Base-by-base conservation (phyloP, 1,284 basidiomycete species). In the Fomitiporia mediterranea region DNA sequence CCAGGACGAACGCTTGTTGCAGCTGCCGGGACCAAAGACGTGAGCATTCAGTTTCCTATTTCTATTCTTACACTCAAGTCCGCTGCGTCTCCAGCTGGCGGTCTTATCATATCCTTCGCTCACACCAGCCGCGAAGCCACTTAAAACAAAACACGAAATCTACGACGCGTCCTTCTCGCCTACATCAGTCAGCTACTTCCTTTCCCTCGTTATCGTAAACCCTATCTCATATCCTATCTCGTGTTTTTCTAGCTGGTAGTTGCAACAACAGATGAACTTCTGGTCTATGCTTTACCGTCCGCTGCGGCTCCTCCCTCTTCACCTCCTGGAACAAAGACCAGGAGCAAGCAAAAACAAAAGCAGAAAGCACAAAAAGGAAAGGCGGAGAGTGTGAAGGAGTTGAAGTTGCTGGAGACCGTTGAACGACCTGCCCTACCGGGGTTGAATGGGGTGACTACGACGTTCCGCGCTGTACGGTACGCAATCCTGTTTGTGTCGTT, bases 401-500 rank as follows among this genome's bases (percentile, higher is more conserved):
- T 87, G 19, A 70, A 76, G 51, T 68, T 82, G 3, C 60, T 81
- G 40, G 70, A 76, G 39, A 78, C 77, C 2, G 66, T 89, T 23
- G 78, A 79, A 28, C 63, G 83, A 21, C 86, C 88, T 5, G 64
- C 71, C 9, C 71, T 79, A 35, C 67, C 79, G 4, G 78, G 78
- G 1, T 71, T 71, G 13, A 69, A 76, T 13, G 65, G 70, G 47
- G 76, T 75, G 9, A 80, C 50, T 13, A 51, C 84, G 53, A 81
- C 80, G 1, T 95, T 94, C 72, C 83, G 94, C 19, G 82, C 85
- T 11, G 87, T 80, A 25, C 83, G 84, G 85, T 87, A 63, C 53
- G 75, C 66, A 3, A 39, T 37, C 37, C 42, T 15, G 6, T 35
- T 30, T 27, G 39, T 53, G 25, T 43, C 50, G 3, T 56, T 42